phyloP scores from a whole-genome alignment of 23 red algal genomes.

The Cyanidium caldarium region DNA sequence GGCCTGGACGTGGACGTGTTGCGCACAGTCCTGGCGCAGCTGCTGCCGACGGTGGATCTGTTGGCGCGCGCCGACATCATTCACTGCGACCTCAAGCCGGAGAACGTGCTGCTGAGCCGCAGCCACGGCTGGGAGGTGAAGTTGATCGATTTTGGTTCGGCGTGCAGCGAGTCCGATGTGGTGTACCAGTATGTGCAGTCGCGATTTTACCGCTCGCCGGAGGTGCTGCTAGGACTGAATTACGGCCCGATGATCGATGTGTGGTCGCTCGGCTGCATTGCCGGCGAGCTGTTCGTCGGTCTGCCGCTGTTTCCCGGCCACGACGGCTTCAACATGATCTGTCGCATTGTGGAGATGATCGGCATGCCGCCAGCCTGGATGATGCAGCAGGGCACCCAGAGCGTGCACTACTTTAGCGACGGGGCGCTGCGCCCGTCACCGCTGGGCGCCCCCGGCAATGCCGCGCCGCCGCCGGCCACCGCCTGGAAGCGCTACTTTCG shows the following conservation, averaged over 20 bases:
- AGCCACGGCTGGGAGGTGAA: constrained; percentile 46
- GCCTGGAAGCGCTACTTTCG: constrained; percentile 85
- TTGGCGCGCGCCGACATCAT: constrained; percentile 55
- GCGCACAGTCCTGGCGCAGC: constrained; percentile 64
- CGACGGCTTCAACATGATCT: constrained; percentile 72
- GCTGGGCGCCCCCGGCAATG: not conserved
- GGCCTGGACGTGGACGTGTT: constrained; percentile 57
- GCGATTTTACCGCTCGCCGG: constrained; percentile 89
- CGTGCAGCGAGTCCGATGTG: constrained; percentile 31
- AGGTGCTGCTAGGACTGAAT: constrained; percentile 72
- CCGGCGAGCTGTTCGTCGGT: constrained; percentile 77
- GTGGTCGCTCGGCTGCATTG: constrained; percentile 96
- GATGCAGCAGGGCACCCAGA: constrained; percentile 37
- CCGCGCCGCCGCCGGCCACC: constrained; percentile 1
- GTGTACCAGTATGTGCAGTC: constrained; percentile 88
- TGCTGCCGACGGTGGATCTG: constrained; percentile 61
- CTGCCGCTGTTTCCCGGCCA: constrained; percentile 82
- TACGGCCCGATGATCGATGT: constrained; percentile 77
- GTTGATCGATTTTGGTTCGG: constrained; percentile 91
- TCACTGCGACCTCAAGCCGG: constrained; percentile 96
- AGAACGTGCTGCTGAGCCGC: constrained; percentile 82
- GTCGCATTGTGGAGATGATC: constrained; percentile 68
- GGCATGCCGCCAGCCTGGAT: constrained; percentile 61
- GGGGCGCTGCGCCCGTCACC: not conserved
- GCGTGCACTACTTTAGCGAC: constrained; percentile 31